Percentiles rank a stretch among this genome's conserved stretches.
Evolutionary conservation across 192 early-diverging fungal genomes (phyloP).

Genomic region (Rhizophagus prolifer): DNA sequence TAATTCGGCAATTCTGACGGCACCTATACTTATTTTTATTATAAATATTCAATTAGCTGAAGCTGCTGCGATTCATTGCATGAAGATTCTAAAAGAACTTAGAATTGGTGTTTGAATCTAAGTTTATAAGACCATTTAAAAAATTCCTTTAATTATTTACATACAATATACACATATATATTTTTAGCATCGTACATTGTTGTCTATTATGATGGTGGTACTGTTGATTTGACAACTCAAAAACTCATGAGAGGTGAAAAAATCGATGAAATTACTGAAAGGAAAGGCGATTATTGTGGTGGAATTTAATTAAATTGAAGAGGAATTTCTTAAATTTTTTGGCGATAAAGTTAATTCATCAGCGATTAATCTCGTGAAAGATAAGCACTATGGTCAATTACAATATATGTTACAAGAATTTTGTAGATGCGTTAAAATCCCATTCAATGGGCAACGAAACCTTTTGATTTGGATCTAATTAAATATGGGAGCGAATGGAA

Average conservation of each 20-base stretch:
- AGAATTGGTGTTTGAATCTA: neutral
- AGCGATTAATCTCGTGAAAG: neutral
- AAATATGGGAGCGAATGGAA: conserved; percentile 30
- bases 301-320: conserved; percentile 17
- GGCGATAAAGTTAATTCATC: neutral
- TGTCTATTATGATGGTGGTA: conserved; percentile 58
- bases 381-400: neutral
- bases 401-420: conserved; percentile 20
- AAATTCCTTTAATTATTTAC: neutral
- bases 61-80: conserved; percentile 22
- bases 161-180: too few relatives aligned
- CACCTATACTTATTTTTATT: neutral
- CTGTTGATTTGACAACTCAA: conserved; percentile 52
- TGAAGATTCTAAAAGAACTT: neutral
- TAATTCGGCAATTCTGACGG: too few relatives aligned
- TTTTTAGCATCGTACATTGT: conserved; percentile 50
- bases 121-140: neutral
- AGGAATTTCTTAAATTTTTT: conserved; percentile 22
- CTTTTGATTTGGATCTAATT: conserved; percentile 3
- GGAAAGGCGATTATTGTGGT: conserved; percentile 8
- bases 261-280: conserved; percentile 5
- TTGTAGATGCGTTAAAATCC: neutral
- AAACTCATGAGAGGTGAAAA: neutral
- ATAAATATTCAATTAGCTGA: neutral
- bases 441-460: neutral